Conservation (phyloP, 768 basidiomycete species). For the Kwoniella bestiolae region DNA sequence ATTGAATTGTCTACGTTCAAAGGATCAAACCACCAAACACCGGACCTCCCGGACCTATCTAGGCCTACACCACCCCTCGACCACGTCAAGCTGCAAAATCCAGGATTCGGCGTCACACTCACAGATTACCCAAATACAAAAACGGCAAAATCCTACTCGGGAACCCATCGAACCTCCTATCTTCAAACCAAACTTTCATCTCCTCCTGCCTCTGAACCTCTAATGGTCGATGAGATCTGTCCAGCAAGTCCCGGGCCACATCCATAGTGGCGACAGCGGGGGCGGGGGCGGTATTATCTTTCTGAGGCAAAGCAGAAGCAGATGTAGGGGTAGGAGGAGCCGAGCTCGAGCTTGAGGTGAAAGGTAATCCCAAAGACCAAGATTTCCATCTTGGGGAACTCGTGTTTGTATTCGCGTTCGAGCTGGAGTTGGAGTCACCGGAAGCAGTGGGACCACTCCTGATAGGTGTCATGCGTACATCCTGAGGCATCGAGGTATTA, state of each 20-base stretch:
- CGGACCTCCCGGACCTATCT: too few species aligned
- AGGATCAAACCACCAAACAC: too few species aligned
- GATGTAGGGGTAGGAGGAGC: not conserved
- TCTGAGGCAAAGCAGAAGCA: not conserved
- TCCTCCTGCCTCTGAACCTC: conserved; percentile 24
- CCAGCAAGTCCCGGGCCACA: conserved; percentile 30
- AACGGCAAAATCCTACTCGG: conserved; percentile 90
- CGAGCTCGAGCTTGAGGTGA: conserved; percentile 1
- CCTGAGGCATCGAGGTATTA: conserved; percentile 3
- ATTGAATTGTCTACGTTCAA: too few species aligned
- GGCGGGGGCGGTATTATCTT: not conserved
- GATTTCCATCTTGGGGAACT: conserved; percentile 24
- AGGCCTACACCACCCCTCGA: too few species aligned
- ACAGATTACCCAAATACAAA: conserved; percentile 93
- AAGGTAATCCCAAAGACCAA: conserved; percentile 29
- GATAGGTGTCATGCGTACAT: too few species aligned
- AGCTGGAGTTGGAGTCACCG: conserved; percentile 1
- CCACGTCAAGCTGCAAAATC: too few species aligned
- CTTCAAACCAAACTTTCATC: conserved; percentile 87
- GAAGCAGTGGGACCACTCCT: too few species aligned
- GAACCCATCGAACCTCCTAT: conserved; percentile 91
- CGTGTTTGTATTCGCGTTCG: not conserved
- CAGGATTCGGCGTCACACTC: too few species aligned
- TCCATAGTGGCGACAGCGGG: conserved; percentile 19
- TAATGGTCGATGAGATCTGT: conserved; percentile 23